Base-by-base conservation (phyloP, 23 red algal genomes). In the Gracilariopsis chorda region DNA sequence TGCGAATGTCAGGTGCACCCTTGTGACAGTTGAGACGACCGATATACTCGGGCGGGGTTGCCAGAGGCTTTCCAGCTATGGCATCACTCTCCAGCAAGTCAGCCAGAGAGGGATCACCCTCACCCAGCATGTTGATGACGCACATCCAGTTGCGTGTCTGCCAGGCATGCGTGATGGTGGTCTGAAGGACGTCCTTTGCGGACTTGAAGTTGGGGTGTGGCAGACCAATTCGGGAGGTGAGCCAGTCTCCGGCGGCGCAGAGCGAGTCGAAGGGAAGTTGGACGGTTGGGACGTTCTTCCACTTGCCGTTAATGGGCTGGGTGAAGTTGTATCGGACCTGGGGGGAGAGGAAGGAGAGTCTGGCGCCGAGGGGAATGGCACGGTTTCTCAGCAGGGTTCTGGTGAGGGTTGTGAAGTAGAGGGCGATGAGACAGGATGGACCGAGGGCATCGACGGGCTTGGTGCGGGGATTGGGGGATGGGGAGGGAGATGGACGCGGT, bases 401-500 rank as follows among this genome's bases (percentile, higher is more conserved):
- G 48, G 85, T 89, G 47, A 89, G 85, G 4, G 59, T 89, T 17
- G 69, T 69, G 67, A 89, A 52, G 69, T 89, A 89, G 27, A 89
- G 51, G 2, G 61, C 85, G 7, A 69, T 69, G 48, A 89, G 69
- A 36, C 68, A 77, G 14, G 69, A 60, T 19, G 85, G 85, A n/a
- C 85, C 85, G 2, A 89, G 37, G 0, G 85, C 85, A 53, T 89
- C 69, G 29, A 89, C 69, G 5, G 85, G 85, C 85, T 89, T 89
- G 45, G 62, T 67, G 59, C 46, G 59, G 4, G 45, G 28, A 64
- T 48, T 83, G 6, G 78, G 59, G 1, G 78, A 83, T 8, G 78
- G 78, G 53, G 30, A 57, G 35, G 43, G 78, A 46, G 41, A 36
- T 27, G 55, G 78, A 27, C 44, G 35, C 25, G 49, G 52, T 12